Conservation (phyloP, 225 moss, liverwort and hornwort species). For the Neckera pumila region DNA sequence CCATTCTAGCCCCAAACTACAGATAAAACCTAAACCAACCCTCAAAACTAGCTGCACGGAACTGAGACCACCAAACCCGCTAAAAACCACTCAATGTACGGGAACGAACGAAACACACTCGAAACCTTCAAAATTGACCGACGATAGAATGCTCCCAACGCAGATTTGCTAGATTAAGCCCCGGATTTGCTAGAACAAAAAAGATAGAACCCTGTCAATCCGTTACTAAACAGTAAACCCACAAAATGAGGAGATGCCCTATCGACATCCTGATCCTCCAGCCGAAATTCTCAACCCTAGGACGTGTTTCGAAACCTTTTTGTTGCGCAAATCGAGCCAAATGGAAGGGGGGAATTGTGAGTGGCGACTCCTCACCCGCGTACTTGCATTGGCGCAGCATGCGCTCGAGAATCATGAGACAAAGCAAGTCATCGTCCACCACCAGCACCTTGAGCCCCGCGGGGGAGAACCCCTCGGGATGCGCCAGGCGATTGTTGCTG, state of each 20-base stretch:
- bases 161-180: not conserved
- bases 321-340: not conserved
- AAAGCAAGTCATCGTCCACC: constrained; percentile 79
- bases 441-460: constrained; percentile 78
- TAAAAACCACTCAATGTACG: not conserved
- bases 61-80: not conserved
- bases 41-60: not conserved
- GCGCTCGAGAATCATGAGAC: constrained; percentile 70
- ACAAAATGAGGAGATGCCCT: not conserved
- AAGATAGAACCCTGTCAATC: not conserved
- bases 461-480: constrained; percentile 62
- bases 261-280: not conserved
- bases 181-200: not conserved
- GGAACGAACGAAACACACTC: not conserved
- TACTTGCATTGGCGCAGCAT: constrained; percentile 91
- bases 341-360: not conserved
- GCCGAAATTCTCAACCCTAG: not conserved
- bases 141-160: not conserved
- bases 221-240: not conserved
- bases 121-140: not conserved
- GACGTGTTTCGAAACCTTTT: not conserved
- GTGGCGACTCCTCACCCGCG: constrained; percentile 34
- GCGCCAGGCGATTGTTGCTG: constrained; percentile 33
- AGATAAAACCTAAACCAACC: not conserved
- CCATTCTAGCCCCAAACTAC: not conserved